These are phyloP conservation scores for Physcia stellaris DNA, from an alignment of 495 filamentous ascomycete genomes.

Conservation along the genomic window DNA sequence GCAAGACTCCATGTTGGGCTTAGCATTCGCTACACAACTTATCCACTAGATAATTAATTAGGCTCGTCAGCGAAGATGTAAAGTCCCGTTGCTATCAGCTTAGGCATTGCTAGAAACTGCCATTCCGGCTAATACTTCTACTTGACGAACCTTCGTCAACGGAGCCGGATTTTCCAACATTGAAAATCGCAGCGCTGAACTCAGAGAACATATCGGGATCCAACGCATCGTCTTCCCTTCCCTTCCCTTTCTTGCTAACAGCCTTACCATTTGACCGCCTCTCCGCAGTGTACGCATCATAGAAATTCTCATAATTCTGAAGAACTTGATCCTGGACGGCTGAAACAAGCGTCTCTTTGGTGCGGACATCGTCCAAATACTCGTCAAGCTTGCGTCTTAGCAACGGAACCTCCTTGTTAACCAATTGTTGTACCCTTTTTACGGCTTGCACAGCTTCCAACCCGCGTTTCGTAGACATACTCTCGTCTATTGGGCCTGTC, in stretches of 20 bases:
- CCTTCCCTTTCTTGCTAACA: slow-evolving; percentile 45
- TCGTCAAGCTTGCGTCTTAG: slow-evolving; percentile 38
- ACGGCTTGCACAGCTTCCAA: slow-evolving; percentile 22
- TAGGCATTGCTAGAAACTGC: too few species aligned
- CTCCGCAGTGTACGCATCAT: slow-evolving; percentile 35
- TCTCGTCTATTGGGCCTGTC: slow-evolving; percentile 21
- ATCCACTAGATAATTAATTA: too few species aligned
- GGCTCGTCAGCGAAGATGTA: too few species aligned
- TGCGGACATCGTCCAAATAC: slow-evolving; percentile 45
- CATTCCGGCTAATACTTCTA: slow-evolving; percentile 24
- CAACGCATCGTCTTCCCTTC: slow-evolving; percentile 48
- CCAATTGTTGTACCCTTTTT: slow-evolving; percentile 21
- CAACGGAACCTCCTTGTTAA: slow-evolving; percentile 40
- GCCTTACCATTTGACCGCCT: slow-evolving; percentile 28
- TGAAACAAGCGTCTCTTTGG: slow-evolving; percentile 47
- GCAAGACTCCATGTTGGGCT: too few species aligned
- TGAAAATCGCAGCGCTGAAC: slow-evolving; percentile 45
- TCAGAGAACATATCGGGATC: slow-evolving; percentile 48
- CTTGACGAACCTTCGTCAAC: slow-evolving; percentile 22
- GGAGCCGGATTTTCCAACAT: slow-evolving; percentile 30
- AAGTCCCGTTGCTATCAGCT: too few species aligned
- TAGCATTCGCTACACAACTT: too few species aligned
- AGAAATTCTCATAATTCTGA: slow-evolving; percentile 46
- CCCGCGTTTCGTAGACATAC: slow-evolving; percentile 11
- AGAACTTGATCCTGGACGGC: slow-evolving; percentile 48